These are phyloP conservation scores for Lepiota venenata DNA, from an alignment of 768 basidiomycete species.

Conservation along the genomic window DNA sequence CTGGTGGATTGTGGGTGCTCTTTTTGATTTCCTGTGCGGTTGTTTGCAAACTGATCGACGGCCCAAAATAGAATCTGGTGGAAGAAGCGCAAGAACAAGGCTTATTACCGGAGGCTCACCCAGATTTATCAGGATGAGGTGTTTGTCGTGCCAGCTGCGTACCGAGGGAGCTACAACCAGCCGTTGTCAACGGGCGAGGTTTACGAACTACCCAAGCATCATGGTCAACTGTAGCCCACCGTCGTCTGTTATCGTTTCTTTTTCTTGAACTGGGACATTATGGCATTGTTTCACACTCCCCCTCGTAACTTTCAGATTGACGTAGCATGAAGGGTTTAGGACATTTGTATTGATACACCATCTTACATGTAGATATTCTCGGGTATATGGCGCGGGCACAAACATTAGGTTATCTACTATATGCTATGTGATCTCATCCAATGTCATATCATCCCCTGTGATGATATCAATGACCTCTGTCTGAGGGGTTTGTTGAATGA, in stretches of 20 bases:
- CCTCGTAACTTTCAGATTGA: neutral
- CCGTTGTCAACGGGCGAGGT: neutral
- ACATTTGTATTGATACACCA: too few relatives aligned
- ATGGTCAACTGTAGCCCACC: neutral
- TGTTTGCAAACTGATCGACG: neutral
- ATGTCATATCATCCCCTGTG: conserved; percentile 50
- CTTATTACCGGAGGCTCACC: conserved; percentile 6
- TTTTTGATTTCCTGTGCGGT: neutral
- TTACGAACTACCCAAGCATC: conserved; percentile 4
- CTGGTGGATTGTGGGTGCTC: conserved; percentile 35
- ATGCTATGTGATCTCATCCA: conserved; percentile 39
- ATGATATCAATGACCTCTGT: conserved; percentile 27
- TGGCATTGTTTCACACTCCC: neutral
- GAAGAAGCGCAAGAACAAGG: conserved; percentile 20
- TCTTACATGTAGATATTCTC: neutral
- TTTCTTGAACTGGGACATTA: neutral
- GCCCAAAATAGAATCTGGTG: conserved; percentile 22
- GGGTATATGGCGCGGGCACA: neutral
- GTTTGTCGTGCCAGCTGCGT: neutral
- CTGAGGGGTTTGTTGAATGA: conserved; percentile 6
- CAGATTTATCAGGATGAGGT: conserved; percentile 8
- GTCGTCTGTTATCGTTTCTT: neutral
- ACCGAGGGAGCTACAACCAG: neutral
- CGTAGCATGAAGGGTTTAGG: neutral
- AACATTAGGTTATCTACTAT: neutral